Evolutionary conservation across 306 rosid species (phyloP).

Genomic region (Mimosa pudica): DNA sequence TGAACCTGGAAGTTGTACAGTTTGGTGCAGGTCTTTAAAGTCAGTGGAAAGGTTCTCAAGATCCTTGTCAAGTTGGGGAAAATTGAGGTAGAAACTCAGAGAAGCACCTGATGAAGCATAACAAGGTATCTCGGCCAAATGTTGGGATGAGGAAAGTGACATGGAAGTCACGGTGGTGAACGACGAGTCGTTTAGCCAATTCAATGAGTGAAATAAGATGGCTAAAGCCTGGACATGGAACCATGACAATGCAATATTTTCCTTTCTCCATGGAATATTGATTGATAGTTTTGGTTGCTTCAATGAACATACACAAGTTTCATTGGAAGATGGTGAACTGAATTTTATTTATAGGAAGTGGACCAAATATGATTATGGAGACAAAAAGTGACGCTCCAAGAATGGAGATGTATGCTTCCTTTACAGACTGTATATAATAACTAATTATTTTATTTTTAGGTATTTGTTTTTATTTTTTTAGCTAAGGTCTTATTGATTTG

Average conservation of each 20-base stretch:
- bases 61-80: background rate
- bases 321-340: no score
- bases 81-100: background rate
- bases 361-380: no score
- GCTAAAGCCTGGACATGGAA: conserved; percentile 38
- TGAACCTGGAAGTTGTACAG: background rate
- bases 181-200: conserved; percentile 25
- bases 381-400: no score
- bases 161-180: background rate
- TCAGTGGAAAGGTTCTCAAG: background rate
- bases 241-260: conserved; percentile 31
- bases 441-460: no score
- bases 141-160: conserved; percentile 8
- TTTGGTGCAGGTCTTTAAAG: background rate
- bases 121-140: no score
- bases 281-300: background rate
- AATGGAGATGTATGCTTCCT: no score
- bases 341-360: no score
- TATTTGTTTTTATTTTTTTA: no score
- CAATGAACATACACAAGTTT: no score
- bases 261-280: background rate
- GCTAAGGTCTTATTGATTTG: no score
- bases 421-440: no score
- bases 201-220: conserved; percentile 36
- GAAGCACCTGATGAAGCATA: background rate